Percentiles rank a stretch among this genome's conserved stretches.
Evolutionary conservation across 345 rosid species (phyloP).

Genomic region (Citrus glauca): DNA sequence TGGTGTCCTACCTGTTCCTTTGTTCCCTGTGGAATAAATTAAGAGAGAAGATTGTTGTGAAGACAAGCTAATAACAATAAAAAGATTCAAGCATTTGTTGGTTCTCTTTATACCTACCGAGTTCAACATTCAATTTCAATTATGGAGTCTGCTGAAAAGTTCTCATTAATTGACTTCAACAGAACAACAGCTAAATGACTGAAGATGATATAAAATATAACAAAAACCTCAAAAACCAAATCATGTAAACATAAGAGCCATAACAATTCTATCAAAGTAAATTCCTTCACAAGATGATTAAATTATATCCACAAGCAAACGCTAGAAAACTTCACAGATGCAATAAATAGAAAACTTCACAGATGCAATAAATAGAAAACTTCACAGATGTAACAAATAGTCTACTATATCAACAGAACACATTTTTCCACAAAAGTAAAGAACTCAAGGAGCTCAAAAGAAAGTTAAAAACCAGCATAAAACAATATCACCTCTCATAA

Average conservation of each 20-base stretch:
- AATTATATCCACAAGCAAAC: neutral
- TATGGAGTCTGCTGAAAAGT: neutral
- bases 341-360: neutral
- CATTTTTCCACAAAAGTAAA: neutral
- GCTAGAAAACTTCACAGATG: neutral
- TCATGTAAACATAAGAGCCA: neutral
- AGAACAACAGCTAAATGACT: neutral
- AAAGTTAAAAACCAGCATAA: neutral
- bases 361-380: neutral
- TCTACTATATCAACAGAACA: neutral
- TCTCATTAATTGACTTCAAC: neutral
- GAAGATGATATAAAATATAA: neutral
- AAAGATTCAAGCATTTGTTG: neutral
- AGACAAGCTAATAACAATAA: neutral
- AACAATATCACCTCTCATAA: neutral
- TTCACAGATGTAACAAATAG: neutral
- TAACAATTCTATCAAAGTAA: neutral
- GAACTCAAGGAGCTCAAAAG: neutral
- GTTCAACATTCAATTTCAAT: neutral
- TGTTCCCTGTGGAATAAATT: slow-evolving; percentile 60
- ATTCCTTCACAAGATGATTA: neutral
- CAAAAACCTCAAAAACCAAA: neutral
- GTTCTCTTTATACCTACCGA: neutral
- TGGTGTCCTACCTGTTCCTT: slow-evolving; percentile 82
- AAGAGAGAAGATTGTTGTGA: neutral